A percentile compares a stretch with the other conserved stretches of the same genome.
Evolutionary conservation across 1,284 basidiomycete genomes (phyloP).

Genomic region (Sanghuangporus sanghuang): DNA sequence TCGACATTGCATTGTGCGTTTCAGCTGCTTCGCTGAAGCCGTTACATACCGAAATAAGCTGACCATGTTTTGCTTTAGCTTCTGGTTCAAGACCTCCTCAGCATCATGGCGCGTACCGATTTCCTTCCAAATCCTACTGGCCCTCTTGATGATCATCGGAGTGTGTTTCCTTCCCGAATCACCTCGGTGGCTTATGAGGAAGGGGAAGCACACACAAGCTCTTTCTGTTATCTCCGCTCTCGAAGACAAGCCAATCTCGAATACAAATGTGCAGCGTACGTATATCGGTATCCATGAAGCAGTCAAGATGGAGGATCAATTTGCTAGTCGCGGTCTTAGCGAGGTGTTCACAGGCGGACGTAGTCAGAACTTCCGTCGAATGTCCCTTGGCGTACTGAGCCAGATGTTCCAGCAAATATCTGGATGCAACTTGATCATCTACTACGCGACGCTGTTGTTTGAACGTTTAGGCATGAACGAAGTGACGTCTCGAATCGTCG

Average conservation of each 20-base stretch:
- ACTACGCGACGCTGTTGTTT: conserved; percentile 43
- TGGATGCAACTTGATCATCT: conserved; percentile 56
- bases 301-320: conserved; percentile 34
- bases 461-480: conserved; percentile 56
- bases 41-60: not conserved
- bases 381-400: conserved; percentile 50
- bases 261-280: conserved; percentile 47
- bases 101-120: conserved; percentile 71
- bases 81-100: conserved; percentile 45
- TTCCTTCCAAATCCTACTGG: conserved; percentile 60
- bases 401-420: conserved; percentile 73
- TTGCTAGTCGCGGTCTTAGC: conserved; percentile 25
- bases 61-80: conserved; percentile 29
- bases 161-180: conserved; percentile 65
- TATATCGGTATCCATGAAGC: conserved; percentile 53
- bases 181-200: conserved; percentile 66
- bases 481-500: conserved; percentile 58
- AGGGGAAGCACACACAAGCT: conserved; percentile 56
- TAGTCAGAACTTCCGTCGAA: conserved; percentile 60
- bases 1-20: conserved; percentile 54
- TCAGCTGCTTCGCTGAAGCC: not conserved
- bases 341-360: conserved; percentile 58
- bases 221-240: conserved; percentile 59
- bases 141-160: conserved; percentile 51
- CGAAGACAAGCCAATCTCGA: conserved; percentile 47